phyloP scores from a whole-genome alignment of 257 asterid genomes.

The Pogostemon cablin region DNA sequence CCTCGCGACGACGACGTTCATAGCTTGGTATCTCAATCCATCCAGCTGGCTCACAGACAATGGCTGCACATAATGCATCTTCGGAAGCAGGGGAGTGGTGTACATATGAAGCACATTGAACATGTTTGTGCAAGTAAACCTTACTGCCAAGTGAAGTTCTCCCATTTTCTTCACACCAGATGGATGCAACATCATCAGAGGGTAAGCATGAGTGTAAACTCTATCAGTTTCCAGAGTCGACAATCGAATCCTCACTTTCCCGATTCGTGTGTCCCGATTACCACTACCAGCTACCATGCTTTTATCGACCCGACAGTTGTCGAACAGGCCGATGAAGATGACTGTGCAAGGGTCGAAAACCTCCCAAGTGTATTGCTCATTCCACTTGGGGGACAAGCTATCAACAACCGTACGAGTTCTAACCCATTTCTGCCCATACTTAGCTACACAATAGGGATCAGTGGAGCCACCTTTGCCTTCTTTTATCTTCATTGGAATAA shows the following conservation, averaged over 20 bases:
- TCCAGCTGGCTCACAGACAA: conserved; percentile 73
- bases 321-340: conserved; percentile 76
- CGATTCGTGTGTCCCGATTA: conserved; percentile 64
- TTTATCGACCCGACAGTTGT: conserved; percentile 71
- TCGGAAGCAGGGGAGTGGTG: conserved; percentile 71
- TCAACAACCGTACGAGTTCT: conserved; percentile 83
- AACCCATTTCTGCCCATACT: conserved; percentile 88
- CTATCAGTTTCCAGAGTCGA: conserved; percentile 79
- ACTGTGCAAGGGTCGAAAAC: conserved; percentile 93
- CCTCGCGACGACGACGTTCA: conserved; percentile 78
- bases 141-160: conserved; percentile 84
- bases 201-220: conserved; percentile 86
- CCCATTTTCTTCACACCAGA: conserved; percentile 94
- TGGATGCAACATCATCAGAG: conserved; percentile 75
- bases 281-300: conserved; percentile 34
- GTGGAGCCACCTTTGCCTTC: conserved; percentile 86
- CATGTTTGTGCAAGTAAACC: conserved; percentile 78
- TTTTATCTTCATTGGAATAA: conserved; percentile 75
- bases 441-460: conserved; percentile 78
- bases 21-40: conserved; percentile 72
- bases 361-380: conserved; percentile 95
- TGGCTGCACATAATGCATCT: conserved; percentile 92
- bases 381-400: conserved; percentile 79
- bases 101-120: conserved; percentile 72
- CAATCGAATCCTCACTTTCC: conserved; percentile 76